Evolutionary conservation across 2,329 filamentous ascomycete species (phyloP), one percentile per base, ranked within the genome.

Genomic region (Thelonectria rubi): DNA sequence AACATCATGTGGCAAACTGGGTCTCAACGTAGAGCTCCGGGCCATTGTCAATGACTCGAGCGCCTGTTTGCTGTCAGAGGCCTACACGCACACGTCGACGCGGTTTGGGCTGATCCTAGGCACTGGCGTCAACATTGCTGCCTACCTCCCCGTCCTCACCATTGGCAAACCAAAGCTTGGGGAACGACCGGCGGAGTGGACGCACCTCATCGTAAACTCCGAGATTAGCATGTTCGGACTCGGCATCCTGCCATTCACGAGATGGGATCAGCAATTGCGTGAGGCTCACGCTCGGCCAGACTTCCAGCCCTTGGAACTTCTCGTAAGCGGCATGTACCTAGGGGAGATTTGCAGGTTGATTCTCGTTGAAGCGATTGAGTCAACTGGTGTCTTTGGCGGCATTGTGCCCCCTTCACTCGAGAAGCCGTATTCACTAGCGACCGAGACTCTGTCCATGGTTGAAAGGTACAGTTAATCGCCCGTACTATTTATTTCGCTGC

Each of bases 21-120:
- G 81, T 30, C 80, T 90, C 18, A 77, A 82, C 45, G 82, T 89
- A 52, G 78, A 84, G 65, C 79, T 90, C 14, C 79, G 81, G 18
- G 84, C 86, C 50, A 88, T 91, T 60, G 80, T 89, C 62, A 91
- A 91, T 75, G 88, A 91, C 73, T 87, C 87, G 14, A 84, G 86
- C 26, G 87, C 88, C n/a, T 86, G 87, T 17, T 78, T 91, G 18
- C 78, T 91, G 15, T 89, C 88, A 0, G 83, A 87, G 67, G 86
- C 88, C 37, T 89, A 90, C 70, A 77, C 81, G 17, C 81, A 86
- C 68, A 76, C 82, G 1, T 81, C 84, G 10, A 88, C 87, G 11
- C 81, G 86, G 18, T 87, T 90, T 69, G 85, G 85, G 37, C 81
- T 91, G 43, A 90, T 91, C 56, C 80, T 90, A 24, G 88, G 88